A percentile compares a stretch with the other conserved stretches of the same genome.
These are phyloP conservation scores for Alternaria infectoria DNA, from an alignment of 2,329 filamentous ascomycete species.

Conservation along the genomic window DNA sequence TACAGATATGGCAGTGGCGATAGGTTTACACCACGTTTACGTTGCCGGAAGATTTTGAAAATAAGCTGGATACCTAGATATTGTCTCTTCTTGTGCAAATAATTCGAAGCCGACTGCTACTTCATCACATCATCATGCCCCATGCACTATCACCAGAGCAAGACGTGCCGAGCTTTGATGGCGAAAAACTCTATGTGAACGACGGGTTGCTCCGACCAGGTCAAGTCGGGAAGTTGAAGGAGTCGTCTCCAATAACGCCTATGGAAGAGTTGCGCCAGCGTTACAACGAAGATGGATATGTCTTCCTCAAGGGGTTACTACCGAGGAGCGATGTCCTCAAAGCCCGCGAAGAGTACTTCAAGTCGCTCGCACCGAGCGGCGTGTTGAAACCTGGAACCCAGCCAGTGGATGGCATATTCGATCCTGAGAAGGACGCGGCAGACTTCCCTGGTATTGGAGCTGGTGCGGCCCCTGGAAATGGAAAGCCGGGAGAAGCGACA, in stretches of 20 bases:
- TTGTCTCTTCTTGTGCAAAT: not conserved
- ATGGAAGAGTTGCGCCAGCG: conserved; percentile 57
- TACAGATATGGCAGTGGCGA: not conserved
- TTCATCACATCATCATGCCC: conserved; percentile 33
- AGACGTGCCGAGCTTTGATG: conserved; percentile 31
- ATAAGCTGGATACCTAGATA: not conserved
- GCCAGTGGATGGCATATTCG: conserved; percentile 62
- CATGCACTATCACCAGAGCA: conserved; percentile 37
- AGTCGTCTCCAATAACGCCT: conserved; percentile 54
- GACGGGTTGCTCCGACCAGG: conserved; percentile 56
- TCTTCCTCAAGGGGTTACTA: conserved; percentile 62
- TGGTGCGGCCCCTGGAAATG: conserved; percentile 54
- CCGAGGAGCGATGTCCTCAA: conserved; percentile 61
- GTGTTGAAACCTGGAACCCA: conserved; percentile 62
- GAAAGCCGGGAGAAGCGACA: conserved; percentile 51
- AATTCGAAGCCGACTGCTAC: not conserved
- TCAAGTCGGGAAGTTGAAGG: conserved; percentile 52
- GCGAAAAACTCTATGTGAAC: conserved; percentile 50
- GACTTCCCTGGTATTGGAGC: conserved; percentile 63
- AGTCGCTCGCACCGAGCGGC: conserved; percentile 60
- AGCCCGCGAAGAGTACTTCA: conserved; percentile 61
- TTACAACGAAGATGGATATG: conserved; percentile 59
- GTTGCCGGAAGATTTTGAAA: not conserved
- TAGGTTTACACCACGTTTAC: not conserved
- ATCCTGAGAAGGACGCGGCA: conserved; percentile 49